Conservation (phyloP, 768 basidiomycete species). For the Mycena galopus region DNA sequence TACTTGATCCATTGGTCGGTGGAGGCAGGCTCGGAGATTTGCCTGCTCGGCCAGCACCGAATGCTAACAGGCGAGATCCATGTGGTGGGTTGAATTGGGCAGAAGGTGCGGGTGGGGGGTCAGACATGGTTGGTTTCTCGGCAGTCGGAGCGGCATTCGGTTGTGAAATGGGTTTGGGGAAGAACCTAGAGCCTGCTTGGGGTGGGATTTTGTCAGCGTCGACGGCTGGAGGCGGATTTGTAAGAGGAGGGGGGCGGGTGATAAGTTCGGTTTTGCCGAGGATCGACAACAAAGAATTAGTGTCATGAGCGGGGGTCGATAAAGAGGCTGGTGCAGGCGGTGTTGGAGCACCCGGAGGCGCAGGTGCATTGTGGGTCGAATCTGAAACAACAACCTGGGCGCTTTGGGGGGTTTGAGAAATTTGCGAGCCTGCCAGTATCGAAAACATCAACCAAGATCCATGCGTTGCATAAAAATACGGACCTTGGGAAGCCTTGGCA, state of each 20-base stretch:
- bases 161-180: conserved; percentile 47
- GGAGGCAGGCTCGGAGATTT: conserved; percentile 56
- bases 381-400: not conserved
- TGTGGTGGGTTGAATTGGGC: conserved; percentile 61
- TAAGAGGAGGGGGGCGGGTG: conserved; percentile 24
- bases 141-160: conserved; percentile 33
- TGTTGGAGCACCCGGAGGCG: conserved; percentile 3
- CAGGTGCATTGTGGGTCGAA: not conserved
- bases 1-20: conserved; percentile 61
- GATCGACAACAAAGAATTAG: conserved; percentile 36
- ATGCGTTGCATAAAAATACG: not conserved
- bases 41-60: conserved; percentile 50
- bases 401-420: conserved; percentile 10
- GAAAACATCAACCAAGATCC: not conserved
- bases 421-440: not conserved
- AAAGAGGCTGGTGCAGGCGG: conserved; percentile 1
- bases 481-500: conserved; percentile 32
- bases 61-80: conserved; percentile 65
- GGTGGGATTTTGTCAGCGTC: conserved; percentile 31
- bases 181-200: conserved; percentile 50
- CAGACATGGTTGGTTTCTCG: conserved; percentile 40
- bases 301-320: conserved; percentile 13
- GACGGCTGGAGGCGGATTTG: conserved; percentile 7
- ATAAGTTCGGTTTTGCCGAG: conserved; percentile 32
- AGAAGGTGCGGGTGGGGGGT: conserved; percentile 35